A percentile compares a stretch with the other conserved stretches of the same genome.
These are phyloP conservation scores for Lepidium africanum DNA, from an alignment of 345 rosid genomes.

Conservation along the genomic window DNA sequence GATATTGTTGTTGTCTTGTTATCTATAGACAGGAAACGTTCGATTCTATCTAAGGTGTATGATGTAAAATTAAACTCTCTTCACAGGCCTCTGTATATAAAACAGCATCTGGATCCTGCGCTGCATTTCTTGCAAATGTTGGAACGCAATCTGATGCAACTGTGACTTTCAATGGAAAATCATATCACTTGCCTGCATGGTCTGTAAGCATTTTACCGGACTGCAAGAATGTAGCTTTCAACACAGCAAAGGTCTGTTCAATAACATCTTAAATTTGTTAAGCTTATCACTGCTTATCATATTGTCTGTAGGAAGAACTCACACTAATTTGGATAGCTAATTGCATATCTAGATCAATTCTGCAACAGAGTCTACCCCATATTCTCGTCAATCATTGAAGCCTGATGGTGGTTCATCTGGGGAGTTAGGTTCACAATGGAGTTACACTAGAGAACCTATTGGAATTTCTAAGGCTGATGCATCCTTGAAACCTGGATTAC, in stretches of 20 bases:
- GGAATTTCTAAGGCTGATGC: conserved; percentile 70
- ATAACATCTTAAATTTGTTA: not conserved
- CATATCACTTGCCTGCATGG: conserved; percentile 85
- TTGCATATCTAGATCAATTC: conserved; percentile 56
- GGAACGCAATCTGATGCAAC: conserved; percentile 54
- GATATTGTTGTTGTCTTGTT: not conserved
- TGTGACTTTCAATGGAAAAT: conserved; percentile 57
- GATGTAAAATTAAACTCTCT: not conserved
- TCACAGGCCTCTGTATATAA: conserved; percentile 72
- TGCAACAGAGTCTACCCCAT: conserved; percentile 46
- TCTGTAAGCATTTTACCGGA: conserved; percentile 97
- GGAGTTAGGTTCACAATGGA: conserved; percentile 54
- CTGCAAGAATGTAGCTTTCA: conserved; percentile 80
- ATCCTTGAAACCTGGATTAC: conserved; percentile 52
- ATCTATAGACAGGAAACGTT: too few relatives aligned
- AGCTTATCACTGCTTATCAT: not conserved
- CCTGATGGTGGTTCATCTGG: conserved; percentile 38
- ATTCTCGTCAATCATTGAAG: conserved; percentile 36
- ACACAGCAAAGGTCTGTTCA: conserved; percentile 82
- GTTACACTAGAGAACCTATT: conserved; percentile 71
- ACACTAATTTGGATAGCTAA: not conserved
- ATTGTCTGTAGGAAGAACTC: not conserved
- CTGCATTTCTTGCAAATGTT: conserved; percentile 82
- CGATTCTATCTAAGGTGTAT: too few relatives aligned
- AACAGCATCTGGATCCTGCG: conserved; percentile 56